Evolutionary conservation across 2,329 filamentous ascomycete species (phyloP), one percentile per base, ranked within the genome.

Genomic region (Aspergillus terreus): DNA sequence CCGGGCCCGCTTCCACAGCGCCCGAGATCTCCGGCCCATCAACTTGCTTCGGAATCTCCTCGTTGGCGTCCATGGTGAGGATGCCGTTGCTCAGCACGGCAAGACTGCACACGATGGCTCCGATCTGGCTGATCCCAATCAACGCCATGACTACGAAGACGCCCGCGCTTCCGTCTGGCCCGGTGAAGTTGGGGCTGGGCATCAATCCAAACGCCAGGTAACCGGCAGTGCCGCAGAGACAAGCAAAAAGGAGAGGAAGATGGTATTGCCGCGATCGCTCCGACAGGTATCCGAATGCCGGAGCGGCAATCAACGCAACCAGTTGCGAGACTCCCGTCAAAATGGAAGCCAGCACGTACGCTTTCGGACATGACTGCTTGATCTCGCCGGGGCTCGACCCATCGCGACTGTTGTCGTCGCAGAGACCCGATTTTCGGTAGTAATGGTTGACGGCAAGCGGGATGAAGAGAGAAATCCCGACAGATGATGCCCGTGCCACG

Each of bases 81-180:
- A 97, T 86, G 4, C 91, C 92, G 14, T 84, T 84, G 35, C 90
- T 90, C 2, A 99, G 80, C 1, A 94, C 83, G 1, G 89, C 91
- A n/a, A 99, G 80, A 58, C 90, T 95, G 73, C 92, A 96, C 1
- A 99, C 94, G 53, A 99, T 97, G 10, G 91, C 88, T 2, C 92
- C 94, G 55, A 99, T 97, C 71, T 99, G 94, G 63, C 90, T 95
- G 64, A 96, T 83, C 12, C 94, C 94, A 36, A 97, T 83, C 15
- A 96, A 73, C 0, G 86, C 82, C 40, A 91, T 90, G 14, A 92
- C 81, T 11, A 92, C 58, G 65, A 95, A 91, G 14, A 96, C 84
- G 10, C 74, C 76, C 0, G 82, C 80, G 32, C 78, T 83, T 15
- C 88, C 89, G 32, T 88, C 83, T 23, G 86, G 78, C 4, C 84